Percentiles rank a stretch among this genome's conserved stretches.
Conservation (phyloP, 257 asterid species). For the Paulownia fortunei region DNA sequence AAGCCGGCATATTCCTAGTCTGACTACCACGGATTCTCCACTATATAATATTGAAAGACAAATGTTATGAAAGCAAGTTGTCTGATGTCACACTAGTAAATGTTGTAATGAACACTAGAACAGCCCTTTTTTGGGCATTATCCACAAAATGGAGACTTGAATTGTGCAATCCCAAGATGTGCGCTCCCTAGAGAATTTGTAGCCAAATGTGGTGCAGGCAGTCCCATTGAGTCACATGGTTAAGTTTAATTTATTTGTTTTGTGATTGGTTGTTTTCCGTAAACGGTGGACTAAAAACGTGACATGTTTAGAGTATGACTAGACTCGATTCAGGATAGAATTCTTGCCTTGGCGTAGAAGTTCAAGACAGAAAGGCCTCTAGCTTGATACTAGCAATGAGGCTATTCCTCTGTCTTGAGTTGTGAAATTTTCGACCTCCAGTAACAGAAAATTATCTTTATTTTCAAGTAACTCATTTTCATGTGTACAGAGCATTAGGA, state of each 20-base stretch:
- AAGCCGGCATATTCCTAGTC: too few relatives aligned
- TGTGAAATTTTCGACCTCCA: background rate
- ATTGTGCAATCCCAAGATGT: background rate
- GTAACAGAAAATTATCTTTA: background rate
- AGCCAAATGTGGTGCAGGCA: background rate
- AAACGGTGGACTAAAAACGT: too few relatives aligned
- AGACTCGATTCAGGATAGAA: too few relatives aligned
- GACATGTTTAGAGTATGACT: too few relatives aligned
- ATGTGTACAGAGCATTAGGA: background rate
- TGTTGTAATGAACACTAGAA: background rate
- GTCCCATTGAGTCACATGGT: background rate
- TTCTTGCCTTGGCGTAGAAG: background rate
- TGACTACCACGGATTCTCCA: too few relatives aligned
- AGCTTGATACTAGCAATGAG: background rate
- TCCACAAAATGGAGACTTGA: conserved; percentile 6
- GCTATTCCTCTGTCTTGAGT: background rate
- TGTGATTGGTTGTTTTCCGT: too few relatives aligned
- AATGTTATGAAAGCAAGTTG: background rate
- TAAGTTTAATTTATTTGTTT: too few relatives aligned
- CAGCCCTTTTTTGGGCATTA: too few relatives aligned
- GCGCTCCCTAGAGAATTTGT: background rate
- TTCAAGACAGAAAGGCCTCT: background rate
- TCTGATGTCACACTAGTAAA: background rate
- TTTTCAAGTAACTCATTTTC: background rate
- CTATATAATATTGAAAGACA: background rate